Evolutionary conservation across 2,329 filamentous ascomycete species (phyloP).

Genomic region (Amphichorda felina): DNA sequence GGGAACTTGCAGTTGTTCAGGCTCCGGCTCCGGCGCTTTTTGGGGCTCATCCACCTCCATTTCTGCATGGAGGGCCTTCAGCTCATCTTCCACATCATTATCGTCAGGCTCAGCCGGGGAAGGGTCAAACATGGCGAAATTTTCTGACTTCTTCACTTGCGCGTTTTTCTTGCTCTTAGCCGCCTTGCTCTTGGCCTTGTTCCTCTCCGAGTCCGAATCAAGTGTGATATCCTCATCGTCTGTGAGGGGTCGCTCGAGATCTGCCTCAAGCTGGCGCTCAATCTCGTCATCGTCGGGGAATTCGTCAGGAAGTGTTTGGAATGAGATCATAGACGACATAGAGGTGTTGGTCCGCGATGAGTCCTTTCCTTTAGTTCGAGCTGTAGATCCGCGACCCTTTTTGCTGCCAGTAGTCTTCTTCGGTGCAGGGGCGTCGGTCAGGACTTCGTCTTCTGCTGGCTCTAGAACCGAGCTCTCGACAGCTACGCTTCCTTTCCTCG

Average conservation of each 20-base stretch:
- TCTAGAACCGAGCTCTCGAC: conserved; percentile 25
- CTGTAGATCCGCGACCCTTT: conserved; percentile 31
- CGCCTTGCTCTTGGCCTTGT: conserved; percentile 11
- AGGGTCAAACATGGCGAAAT: conserved; percentile 43
- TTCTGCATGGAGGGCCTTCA: conserved; percentile 35
- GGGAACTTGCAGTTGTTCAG: conserved; percentile 28
- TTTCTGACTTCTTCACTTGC: conserved; percentile 16
- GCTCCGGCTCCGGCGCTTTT: conserved; percentile 2
- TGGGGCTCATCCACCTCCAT: conserved; percentile 25
- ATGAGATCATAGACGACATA: conserved; percentile 37
- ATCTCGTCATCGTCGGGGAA: conserved; percentile 52
- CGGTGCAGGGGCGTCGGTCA: conserved; percentile 5
- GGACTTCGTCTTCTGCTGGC: conserved; percentile 20
- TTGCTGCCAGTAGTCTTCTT: conserved; percentile 23
- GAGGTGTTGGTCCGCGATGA: conserved; percentile 28
- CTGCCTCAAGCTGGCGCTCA: conserved; percentile 52
- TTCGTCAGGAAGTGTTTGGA: conserved; percentile 26
- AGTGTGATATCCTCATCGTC: conserved; percentile 38
- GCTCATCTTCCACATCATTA: conserved; percentile 36
- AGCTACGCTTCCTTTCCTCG: conserved; percentile 32
- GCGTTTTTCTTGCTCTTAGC: conserved; percentile 16
- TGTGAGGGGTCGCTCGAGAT: conserved; percentile 44
- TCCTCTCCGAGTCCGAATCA: conserved; percentile 32
- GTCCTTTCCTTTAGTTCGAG: conserved; percentile 18
- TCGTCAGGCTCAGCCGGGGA: conserved; percentile 31